Percentiles rank a stretch among this genome's conserved stretches.
Conservation (phyloP, 2,329 filamentous ascomycete genomes). For the Tolypocladium ovalisporum region DNA sequence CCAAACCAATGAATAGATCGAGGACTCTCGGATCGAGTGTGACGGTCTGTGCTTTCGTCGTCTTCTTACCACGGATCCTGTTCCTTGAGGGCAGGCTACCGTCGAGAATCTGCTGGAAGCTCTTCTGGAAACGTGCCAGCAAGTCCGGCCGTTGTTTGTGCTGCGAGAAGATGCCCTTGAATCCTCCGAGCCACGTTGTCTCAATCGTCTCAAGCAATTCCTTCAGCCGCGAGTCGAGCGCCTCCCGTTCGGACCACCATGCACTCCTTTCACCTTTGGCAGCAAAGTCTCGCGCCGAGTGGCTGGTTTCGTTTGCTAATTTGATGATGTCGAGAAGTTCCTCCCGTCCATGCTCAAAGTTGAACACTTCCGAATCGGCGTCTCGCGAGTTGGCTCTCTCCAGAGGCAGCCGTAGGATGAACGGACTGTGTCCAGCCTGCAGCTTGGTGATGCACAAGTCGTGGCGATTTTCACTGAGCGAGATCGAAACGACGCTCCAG, state of each 20-base stretch:
- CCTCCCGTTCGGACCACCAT: slow-evolving; percentile 85
- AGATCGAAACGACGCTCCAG: slow-evolving; percentile 82
- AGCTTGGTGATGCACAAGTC: slow-evolving; percentile 88
- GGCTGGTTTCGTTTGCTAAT: slow-evolving; percentile 73
- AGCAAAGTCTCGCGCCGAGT: slow-evolving; percentile 58
- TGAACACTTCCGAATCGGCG: slow-evolving; percentile 67
- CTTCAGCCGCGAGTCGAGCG: slow-evolving; percentile 64
- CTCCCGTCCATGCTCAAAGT: slow-evolving; percentile 66
- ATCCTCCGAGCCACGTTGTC: slow-evolving; percentile 88
- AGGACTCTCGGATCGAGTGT: slow-evolving; percentile 54
- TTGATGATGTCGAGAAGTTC: slow-evolving; percentile 78
- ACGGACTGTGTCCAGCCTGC: slow-evolving; percentile 62
- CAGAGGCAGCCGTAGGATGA: slow-evolving; percentile 78
- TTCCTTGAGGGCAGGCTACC: slow-evolving; percentile 77
- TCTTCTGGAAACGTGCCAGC: slow-evolving; percentile 64
- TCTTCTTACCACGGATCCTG: slow-evolving; percentile 45
- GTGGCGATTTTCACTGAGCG: slow-evolving; percentile 67
- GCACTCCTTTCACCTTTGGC: slow-evolving; percentile 64
- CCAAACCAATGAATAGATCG: slow-evolving; percentile 80
- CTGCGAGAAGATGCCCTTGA: slow-evolving; percentile 86
- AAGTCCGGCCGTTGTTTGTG: slow-evolving; percentile 50
- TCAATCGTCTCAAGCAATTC: slow-evolving; percentile 79
- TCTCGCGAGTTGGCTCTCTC: slow-evolving; percentile 73
- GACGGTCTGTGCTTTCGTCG: slow-evolving; percentile 29
- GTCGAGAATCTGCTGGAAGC: slow-evolving; percentile 69